Evolutionary conservation across 495 filamentous ascomycete species (phyloP).

Genomic region (Xylaria longipes): DNA sequence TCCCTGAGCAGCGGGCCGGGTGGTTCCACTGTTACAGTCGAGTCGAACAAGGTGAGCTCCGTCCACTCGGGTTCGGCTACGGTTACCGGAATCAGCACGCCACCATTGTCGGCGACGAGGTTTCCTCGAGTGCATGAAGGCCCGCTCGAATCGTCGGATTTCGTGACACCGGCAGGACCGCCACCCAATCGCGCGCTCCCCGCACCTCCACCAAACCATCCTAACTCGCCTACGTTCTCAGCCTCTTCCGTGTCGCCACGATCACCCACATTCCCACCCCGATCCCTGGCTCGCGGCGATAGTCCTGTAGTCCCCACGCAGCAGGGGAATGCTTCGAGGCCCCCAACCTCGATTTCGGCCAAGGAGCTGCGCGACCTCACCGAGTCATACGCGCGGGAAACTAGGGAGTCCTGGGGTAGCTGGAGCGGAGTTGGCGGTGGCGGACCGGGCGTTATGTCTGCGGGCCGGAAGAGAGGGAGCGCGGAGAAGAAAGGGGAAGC

Average conservation of each 20-base stretch:
- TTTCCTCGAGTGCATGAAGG: conserved; percentile 42
- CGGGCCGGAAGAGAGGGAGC: conserved; percentile 25
- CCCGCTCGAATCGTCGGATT: conserved; percentile 41
- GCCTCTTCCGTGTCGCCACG: conserved; percentile 30
- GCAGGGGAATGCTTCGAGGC: background rate
- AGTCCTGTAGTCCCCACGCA: background rate
- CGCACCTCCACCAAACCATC: conserved; percentile 35
- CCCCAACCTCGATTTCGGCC: conserved; percentile 20
- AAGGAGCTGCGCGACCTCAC: conserved; percentile 36
- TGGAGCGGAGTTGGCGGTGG: conserved; percentile 39
- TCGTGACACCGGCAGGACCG: conserved; percentile 41
- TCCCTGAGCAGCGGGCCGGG: conserved; percentile 33
- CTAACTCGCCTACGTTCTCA: conserved; percentile 35
- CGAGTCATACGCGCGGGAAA: conserved; percentile 34
- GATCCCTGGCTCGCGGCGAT: background rate
- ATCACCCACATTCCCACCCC: conserved; percentile 15
- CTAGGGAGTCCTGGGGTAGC: conserved; percentile 41
- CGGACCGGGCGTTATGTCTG: conserved; percentile 28
- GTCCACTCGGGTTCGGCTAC: conserved; percentile 23
- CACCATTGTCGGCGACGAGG: conserved; percentile 35
- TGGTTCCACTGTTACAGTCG: conserved; percentile 24
- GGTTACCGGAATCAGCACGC: conserved; percentile 12
- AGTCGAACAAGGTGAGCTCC: conserved; percentile 30
- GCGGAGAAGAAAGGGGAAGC: conserved; percentile 25
- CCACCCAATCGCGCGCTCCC: conserved; percentile 41